Conservation (phyloP, 2,329 filamentous ascomycete genomes). For the Paraphaeosphaeria sporulosa region DNA sequence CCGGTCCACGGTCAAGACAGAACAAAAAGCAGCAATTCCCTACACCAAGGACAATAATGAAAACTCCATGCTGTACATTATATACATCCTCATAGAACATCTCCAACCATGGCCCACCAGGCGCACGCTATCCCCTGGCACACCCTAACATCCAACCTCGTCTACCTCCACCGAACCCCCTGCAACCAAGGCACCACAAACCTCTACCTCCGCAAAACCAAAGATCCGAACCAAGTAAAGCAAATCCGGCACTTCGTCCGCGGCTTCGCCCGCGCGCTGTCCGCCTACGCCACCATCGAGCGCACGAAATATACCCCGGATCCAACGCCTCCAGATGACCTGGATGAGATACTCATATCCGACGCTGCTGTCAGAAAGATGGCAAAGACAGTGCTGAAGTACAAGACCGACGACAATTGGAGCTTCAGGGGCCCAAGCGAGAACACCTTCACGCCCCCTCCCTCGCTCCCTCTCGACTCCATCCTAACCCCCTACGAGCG, state of each 20-base stretch:
- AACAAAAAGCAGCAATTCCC: background rate
- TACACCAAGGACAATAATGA: background rate
- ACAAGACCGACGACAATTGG: background rate
- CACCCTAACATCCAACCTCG: constrained; percentile 22
- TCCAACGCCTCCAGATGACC: background rate
- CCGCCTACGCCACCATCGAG: background rate
- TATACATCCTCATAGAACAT: no score
- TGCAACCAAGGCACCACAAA: constrained; percentile 18
- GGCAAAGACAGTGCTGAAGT: background rate
- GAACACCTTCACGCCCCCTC: background rate
- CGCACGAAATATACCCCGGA: constrained; percentile 1
- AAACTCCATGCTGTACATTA: no score
- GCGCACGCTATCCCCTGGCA: constrained; percentile 23
- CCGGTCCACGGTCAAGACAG: background rate
- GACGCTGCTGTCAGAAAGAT: background rate
- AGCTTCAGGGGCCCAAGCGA: background rate
- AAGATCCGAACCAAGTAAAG: background rate
- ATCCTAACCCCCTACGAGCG: background rate
- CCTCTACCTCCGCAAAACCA: constrained; percentile 7
- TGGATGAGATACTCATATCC: constrained; percentile 1
- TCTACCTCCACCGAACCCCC: constrained; percentile 20
- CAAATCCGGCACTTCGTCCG: constrained; percentile 6
- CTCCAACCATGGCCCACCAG: constrained; percentile 23
- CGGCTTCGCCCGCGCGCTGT: background rate
- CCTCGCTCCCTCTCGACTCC: background rate